Conservation (phyloP, 2,329 filamentous ascomycete species). For the Plenodomus biglobosus region DNA sequence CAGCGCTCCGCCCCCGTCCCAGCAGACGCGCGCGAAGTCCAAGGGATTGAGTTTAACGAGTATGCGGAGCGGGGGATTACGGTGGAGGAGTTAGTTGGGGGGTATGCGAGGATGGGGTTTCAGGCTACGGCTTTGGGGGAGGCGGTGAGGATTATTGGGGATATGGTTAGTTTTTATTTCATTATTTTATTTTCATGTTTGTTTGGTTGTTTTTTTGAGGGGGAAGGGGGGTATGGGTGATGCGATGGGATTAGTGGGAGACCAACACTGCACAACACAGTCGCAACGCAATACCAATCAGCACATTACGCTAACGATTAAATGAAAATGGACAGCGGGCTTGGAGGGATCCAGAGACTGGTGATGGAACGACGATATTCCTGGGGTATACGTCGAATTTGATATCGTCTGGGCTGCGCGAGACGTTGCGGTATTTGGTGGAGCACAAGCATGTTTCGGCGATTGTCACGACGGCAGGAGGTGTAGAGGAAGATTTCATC, state of each 20-base stretch:
- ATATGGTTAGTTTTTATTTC: constrained; percentile 77
- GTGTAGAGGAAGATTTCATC: constrained; percentile 96
- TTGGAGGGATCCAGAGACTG: constrained; percentile 79
- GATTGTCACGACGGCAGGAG: constrained; percentile 93
- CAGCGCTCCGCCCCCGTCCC: constrained; percentile 82
- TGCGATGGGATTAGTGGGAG: too few relatives aligned
- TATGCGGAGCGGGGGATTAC: constrained; percentile 75
- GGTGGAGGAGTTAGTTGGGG: constrained; percentile 77
- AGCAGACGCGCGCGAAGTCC: constrained; percentile 74
- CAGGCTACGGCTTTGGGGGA: constrained; percentile 80
- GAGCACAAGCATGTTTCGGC: constrained; percentile 90
- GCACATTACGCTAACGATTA: background rate
- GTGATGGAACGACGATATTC: constrained; percentile 85
- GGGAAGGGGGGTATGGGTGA: too few relatives aligned
- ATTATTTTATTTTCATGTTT: too few relatives aligned
- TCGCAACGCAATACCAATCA: too few relatives aligned
- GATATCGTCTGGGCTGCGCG: constrained; percentile 91
- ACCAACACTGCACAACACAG: too few relatives aligned
- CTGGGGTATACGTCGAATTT: constrained; percentile 97
- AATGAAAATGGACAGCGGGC: constrained; percentile 65
- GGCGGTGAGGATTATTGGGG: constrained; percentile 88
- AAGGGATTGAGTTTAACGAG: constrained; percentile 89
- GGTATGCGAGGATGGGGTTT: constrained; percentile 85
- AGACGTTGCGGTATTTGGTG: constrained; percentile 88
- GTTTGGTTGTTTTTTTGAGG: too few relatives aligned